Conservation (phyloP, 2,329 filamentous ascomycete genomes). For the Emergomyces pasteurianus region DNA sequence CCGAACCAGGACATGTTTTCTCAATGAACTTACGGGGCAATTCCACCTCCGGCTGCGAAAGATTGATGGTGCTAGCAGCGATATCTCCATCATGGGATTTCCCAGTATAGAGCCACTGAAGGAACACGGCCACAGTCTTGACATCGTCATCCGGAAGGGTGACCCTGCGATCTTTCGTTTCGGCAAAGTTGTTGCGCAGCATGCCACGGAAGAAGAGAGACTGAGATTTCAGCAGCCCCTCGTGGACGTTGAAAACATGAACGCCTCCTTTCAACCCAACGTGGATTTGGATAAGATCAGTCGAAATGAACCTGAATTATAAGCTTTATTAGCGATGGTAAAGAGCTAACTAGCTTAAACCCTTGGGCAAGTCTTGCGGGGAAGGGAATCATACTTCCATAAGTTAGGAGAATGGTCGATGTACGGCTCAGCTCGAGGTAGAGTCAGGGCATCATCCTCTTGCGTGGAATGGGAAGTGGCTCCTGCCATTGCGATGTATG, state of each 20-base stretch:
- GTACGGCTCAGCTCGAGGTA: neutral
- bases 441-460: neutral
- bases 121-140: neutral
- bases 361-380: neutral
- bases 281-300: neutral
- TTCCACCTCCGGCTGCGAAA: neutral
- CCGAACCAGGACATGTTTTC: neutral
- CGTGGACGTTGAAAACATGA: neutral
- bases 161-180: neutral
- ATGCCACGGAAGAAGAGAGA: neutral
- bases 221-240: neutral
- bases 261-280: neutral
- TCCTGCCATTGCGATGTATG: neutral
- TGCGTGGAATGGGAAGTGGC: neutral
- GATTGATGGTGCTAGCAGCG: neutral
- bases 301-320: neutral
- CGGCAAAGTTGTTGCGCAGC: neutral
- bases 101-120: slow-evolving; percentile 1
- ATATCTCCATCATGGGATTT: neutral
- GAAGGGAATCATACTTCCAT: neutral
- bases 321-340: neutral
- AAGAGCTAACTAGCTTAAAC: neutral
- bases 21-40: neutral
- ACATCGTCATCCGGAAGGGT: neutral
- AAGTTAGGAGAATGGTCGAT: neutral